phyloP scores from a whole-genome alignment of 768 basidiomycete genomes.

The Cyclocybe cylindracea region DNA sequence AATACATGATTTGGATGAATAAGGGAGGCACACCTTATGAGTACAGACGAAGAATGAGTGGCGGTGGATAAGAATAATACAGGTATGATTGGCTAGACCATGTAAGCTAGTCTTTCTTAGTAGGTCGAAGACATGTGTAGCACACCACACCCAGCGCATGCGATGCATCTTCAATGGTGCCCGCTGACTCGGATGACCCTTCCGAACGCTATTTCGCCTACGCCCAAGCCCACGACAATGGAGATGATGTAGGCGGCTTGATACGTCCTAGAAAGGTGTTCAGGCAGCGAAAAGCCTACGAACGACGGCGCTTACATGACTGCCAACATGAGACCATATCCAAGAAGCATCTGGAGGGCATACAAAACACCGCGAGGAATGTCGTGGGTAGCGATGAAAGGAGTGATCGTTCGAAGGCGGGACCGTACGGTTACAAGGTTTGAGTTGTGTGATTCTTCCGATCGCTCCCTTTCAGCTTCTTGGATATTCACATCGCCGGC shows the following conservation, averaged over 20 bases:
- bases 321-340: constrained; percentile 77
- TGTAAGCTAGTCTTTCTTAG: too few species aligned
- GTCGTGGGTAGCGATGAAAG: constrained; percentile 71
- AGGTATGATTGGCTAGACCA: too few species aligned
- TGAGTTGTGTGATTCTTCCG: background rate
- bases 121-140: too few species aligned
- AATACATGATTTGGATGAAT: too few species aligned
- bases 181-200: constrained; percentile 34
- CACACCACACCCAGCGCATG: background rate
- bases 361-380: constrained; percentile 68
- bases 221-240: constrained; percentile 66
- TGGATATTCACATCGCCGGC: background rate
- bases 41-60: background rate
- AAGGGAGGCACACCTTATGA: too few species aligned
- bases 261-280: constrained; percentile 64
- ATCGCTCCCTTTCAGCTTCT: too few species aligned
- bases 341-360: constrained; percentile 60
- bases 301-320: constrained; percentile 59
- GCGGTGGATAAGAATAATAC: too few species aligned
- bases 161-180: constrained; percentile 14
- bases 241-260: constrained; percentile 77
- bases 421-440: constrained; percentile 7
- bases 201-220: constrained; percentile 77
- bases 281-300: constrained; percentile 1
- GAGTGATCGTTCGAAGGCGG: constrained; percentile 44